Base-by-base conservation (phyloP, 192 early-diverging fungal genomes). In the Mortierella antarctica region DNA sequence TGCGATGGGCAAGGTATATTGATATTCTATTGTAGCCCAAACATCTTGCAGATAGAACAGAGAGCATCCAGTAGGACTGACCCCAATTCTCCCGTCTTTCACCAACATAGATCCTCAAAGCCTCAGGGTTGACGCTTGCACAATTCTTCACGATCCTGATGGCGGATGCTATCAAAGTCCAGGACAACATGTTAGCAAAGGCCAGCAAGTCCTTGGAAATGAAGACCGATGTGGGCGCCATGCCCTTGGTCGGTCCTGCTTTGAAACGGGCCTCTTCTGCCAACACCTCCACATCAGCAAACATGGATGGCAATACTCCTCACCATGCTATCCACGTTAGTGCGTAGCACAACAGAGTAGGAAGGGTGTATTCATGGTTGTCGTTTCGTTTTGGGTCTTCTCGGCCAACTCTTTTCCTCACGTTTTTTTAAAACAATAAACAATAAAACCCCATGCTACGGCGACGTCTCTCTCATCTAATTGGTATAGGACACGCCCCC, bases 1-100 rank as follows among this genome's bases (percentile, higher is more conserved):
- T 47, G 66, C 74, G 17, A 76, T 76, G 74, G 74, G 74, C 41
- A 68, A 76, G 67, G 74, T 76, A 76, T n/a, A 3, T 17, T 49
- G 15, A n/a, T 9, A 7, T 14, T 14, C 13, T 13, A 13, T 56
- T 18, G 1, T 21, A 41, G 9, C 7, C n/a, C 14, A 4, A 17
- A 44, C 12, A 12, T 8, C 17, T 59, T 12, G 8, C 48, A 15
- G 0, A 10, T 20, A 52, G 23, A 42, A 39, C 39, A 14, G 45
- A 42, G 18, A 7, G 7, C 10, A 15, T 18, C n/a, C 11, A 17
- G 44, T 9, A 46, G 4, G 40, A 10, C 5, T 13, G 44, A 0
- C n/a, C 42, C 12, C 45, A 6, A 18, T 62, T 18, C n/a, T 46
- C 17, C 45, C 45, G 7, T 60, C 42, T 44, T 20, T 17, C 21